Percentiles rank a stretch among this genome's conserved stretches.
phyloP scores from a whole-genome alignment of 805 yeast genomes.

The Jamesozyma hellenica region DNA sequence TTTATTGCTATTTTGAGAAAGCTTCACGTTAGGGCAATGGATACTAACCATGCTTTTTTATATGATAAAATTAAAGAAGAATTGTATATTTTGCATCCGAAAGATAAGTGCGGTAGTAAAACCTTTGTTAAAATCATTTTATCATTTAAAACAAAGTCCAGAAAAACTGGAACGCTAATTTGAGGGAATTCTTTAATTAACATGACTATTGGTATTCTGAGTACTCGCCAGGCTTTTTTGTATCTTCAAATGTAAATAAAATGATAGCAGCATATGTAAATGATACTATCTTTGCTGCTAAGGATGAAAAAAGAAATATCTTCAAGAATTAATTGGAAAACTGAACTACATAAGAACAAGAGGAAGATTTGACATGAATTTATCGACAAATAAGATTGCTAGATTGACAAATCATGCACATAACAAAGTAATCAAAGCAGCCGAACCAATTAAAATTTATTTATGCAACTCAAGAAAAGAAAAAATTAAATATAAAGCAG shows the following conservation, averaged over 20 bases:
- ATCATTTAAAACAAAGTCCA: constrained; percentile 7
- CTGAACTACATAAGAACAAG: constrained; percentile 2
- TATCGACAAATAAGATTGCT: constrained; percentile 1
- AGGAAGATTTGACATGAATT: constrained; percentile 4
- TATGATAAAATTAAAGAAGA: too few species aligned
- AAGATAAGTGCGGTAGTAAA: too few species aligned
- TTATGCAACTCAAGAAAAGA: not conserved
- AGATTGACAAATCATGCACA: constrained; percentile 1
- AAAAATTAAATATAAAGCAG: not conserved
- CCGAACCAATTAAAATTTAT: not conserved
- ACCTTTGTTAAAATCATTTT: constrained; percentile 2
- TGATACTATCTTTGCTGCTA: constrained; percentile 8
- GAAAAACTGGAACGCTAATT: constrained; percentile 6
- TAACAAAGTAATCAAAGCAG: not conserved
- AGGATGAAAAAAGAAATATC: constrained; percentile 1
- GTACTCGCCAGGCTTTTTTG: constrained; percentile 6
- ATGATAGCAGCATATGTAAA: constrained; percentile 9
- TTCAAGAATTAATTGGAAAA: constrained; percentile 2
- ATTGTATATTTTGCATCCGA: too few species aligned
- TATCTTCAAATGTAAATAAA: not conserved
- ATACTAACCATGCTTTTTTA: too few species aligned
- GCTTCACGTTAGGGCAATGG: too few species aligned
- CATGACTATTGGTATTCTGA: constrained; percentile 1
- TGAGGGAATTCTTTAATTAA: constrained; percentile 3
- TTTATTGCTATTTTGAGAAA: constrained; percentile 1